Evolutionary conservation across 306 rosid genomes (phyloP).

Genomic region (Quercus gilva): DNA sequence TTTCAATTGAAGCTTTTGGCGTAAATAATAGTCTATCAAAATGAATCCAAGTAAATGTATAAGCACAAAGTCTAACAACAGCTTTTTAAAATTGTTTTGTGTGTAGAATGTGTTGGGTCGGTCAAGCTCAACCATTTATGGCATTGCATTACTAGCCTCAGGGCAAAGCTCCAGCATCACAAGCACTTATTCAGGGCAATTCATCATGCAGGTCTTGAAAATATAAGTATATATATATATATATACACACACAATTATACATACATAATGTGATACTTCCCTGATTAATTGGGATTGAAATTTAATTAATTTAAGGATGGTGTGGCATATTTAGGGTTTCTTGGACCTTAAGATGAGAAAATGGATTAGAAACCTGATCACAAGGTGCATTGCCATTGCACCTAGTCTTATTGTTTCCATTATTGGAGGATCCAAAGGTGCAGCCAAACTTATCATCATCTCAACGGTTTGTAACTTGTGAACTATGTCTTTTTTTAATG

Average conservation of each 20-base stretch:
- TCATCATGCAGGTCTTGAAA: conserved; percentile 77
- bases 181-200: conserved; percentile 92
- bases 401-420: conserved; percentile 88
- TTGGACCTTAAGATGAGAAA: conserved; percentile 77
- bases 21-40: no score
- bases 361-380: conserved; percentile 72
- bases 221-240: background rate
- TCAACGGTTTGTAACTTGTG: conserved; percentile 57
- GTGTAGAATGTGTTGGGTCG: conserved; percentile 74
- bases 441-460: conserved; percentile 58
- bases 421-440: conserved; percentile 54
- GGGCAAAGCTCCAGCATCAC: conserved; percentile 95
- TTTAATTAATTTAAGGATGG: background rate
- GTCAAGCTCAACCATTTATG: conserved; percentile 75
- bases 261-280: no score
- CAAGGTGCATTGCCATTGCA: conserved; percentile 73
- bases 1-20: no score
- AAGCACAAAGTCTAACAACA: background rate
- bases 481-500: background rate
- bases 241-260: fast-evolving
- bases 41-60: background rate
- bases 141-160: conserved; percentile 82
- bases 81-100: background rate
- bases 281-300: background rate
- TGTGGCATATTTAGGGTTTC: conserved; percentile 58